These are phyloP conservation scores for Aquilaria malaccensis DNA, from an alignment of 345 rosid genomes.

Conservation along the genomic window DNA sequence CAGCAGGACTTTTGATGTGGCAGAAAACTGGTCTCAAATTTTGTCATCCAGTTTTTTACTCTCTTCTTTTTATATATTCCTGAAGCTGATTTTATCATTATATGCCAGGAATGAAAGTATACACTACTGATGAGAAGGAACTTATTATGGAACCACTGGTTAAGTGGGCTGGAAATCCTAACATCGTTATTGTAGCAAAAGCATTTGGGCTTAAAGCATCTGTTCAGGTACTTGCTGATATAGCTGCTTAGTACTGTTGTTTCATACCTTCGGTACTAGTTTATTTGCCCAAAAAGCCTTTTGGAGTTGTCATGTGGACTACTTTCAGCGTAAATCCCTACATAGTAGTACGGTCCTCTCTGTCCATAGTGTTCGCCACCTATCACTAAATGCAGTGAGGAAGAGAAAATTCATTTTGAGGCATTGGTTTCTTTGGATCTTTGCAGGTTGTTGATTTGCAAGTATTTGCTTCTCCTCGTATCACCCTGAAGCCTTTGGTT, in stretches of 20 bases:
- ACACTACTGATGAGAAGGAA: constrained; percentile 89
- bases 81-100: constrained; percentile 3
- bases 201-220: constrained; percentile 89
- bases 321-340: no score
- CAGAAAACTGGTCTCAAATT: background rate
- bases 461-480: constrained; percentile 85
- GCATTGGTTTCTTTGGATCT: constrained; percentile 12
- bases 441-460: constrained; percentile 86
- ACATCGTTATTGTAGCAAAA: constrained; percentile 59
- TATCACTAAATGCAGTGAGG: background rate
- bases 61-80: constrained; percentile 3
- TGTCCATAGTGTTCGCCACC: no score
- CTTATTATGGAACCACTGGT: constrained; percentile 78
- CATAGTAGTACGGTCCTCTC: no score
- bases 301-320: no score
- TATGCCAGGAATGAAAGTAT: constrained; percentile 81
- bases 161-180: constrained; percentile 97
- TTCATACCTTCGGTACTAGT: no score
- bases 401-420: background rate
- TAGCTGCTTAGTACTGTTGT: background rate
- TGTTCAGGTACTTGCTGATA: constrained; percentile 47
- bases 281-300: no score
- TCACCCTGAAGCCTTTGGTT: constrained; percentile 88
- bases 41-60: background rate
- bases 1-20: background rate